Evolutionary conservation across 2,329 filamentous ascomycete genomes (phyloP), one percentile per base, ranked within the genome.

Genomic region (Fusarium agapanthi): DNA sequence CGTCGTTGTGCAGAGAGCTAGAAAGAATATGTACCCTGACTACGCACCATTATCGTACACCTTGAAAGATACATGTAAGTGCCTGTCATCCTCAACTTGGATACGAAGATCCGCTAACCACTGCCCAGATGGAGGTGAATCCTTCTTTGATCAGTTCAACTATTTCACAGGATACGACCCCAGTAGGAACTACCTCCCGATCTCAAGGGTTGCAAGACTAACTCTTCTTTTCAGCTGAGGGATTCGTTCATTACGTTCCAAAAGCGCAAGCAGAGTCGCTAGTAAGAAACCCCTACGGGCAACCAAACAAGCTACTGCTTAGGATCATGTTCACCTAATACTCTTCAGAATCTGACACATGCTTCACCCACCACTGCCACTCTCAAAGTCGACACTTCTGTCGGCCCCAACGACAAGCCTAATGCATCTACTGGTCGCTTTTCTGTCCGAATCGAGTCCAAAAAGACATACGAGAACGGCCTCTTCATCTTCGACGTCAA

Each of bases 401-500:
- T 90, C 22, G 85, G 85, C 14, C 86, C 84, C 6, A 69, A 75
- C 5, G 83, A 82, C 34, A 69, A 74, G 6, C 87, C 87, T 8
- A 81, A 89, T 70, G 86, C 89, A 24, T 86, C 86, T 6, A 88
- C 85, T 0, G 90, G 90, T 54, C 89, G 90, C 28, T 88, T 88
- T 80, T 91, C 89, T 0, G 89, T 92, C 20, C 89, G 90, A 20
- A 82, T 92, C 62, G 85, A 88, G 67, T 92, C 90, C 40, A 90
- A 88, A 76, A 83, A 80, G 48, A 86, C 86, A 48, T 92, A 91
- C 80, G 80, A 89, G 75, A 81, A 78, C n/a, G 90, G 90, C 1
- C 86, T 92, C n/a, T 92, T 92, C 81, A 82, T 92, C 75, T 92
- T 92, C 75, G 89, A 92, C 76, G 84, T 92, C 71, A 84, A 86